These are phyloP conservation scores for Colletotrichum lentis DNA, from an alignment of 2,329 filamentous ascomycete genomes.

Conservation along the genomic window DNA sequence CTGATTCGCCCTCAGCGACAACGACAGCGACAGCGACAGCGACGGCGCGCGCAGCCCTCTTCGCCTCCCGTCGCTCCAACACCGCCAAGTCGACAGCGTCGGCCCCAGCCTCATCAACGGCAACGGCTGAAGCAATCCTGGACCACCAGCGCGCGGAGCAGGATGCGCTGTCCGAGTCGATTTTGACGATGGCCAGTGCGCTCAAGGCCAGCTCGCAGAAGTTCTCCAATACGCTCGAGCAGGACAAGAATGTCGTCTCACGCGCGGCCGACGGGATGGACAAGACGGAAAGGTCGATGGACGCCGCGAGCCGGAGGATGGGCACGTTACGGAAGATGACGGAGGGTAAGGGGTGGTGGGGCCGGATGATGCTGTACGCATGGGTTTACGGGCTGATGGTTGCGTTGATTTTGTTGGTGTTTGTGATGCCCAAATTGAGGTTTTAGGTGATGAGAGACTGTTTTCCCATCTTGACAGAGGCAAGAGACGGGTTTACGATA, in stretches of 20 bases:
- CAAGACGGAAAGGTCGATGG: conserved; percentile 77
- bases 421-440: conserved; percentile 85
- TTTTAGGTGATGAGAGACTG: conserved; percentile 63
- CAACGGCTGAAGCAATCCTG: conserved; percentile 74
- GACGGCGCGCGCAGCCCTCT: conserved; percentile 55
- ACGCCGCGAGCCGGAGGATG: conserved; percentile 79
- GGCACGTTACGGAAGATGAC: conserved; percentile 79
- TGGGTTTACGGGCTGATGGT: conserved; percentile 86
- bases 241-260: conserved; percentile 74
- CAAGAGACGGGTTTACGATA: background rate
- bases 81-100: conserved; percentile 42
- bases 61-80: conserved; percentile 49
- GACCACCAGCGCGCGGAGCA: conserved; percentile 83
- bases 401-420: conserved; percentile 80
- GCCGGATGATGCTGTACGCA: conserved; percentile 81
- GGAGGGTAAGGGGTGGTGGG: conserved; percentile 89
- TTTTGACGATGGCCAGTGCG: conserved; percentile 80
- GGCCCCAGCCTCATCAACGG: conserved; percentile 51
- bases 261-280: conserved; percentile 79
- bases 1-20: conserved; percentile 39
- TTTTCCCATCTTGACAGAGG: too few relatives aligned
- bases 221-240: conserved; percentile 76
- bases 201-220: conserved; percentile 78
- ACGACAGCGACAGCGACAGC: conserved; percentile 50
- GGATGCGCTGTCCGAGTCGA: conserved; percentile 79